These are phyloP conservation scores for Geoglossum cookeanum DNA, from an alignment of 2,329 filamentous ascomycete species.

Conservation along the genomic window DNA sequence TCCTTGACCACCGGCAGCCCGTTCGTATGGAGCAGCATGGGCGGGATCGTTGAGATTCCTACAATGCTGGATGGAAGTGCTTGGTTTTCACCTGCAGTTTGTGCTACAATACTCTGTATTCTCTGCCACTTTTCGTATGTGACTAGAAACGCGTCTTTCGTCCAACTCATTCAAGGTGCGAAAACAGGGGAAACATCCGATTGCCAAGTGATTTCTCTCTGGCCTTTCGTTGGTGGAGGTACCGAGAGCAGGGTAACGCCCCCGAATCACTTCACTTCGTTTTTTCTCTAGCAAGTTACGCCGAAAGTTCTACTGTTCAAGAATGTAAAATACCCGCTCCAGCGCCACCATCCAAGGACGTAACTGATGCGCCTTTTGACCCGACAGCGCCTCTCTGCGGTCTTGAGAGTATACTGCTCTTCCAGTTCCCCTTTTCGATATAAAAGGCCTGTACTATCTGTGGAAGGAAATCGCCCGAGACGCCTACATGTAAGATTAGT, in stretches of 20 bases:
- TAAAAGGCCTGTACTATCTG: neutral
- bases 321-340: neutral
- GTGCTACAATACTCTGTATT: neutral
- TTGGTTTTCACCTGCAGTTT: neutral
- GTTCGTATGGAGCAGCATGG: neutral
- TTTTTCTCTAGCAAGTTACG: no score
- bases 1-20: neutral
- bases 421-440: neutral
- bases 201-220: no score
- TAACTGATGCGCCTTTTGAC: neutral
- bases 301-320: neutral
- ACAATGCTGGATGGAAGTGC: neutral
- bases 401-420: neutral
- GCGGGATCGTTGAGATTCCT: neutral
- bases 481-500: conserved; percentile 21
- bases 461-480: conserved; percentile 3
- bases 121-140: neutral
- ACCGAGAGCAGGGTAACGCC: no score
- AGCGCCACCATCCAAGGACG: neutral
- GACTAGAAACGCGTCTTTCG: neutral
- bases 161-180: no score
- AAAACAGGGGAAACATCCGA: no score
- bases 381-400: neutral
- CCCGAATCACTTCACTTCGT: no score
- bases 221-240: no score